These are phyloP conservation scores for Tetraselmis striata DNA, from an alignment of 139 green algal species.

Conservation along the genomic window DNA sequence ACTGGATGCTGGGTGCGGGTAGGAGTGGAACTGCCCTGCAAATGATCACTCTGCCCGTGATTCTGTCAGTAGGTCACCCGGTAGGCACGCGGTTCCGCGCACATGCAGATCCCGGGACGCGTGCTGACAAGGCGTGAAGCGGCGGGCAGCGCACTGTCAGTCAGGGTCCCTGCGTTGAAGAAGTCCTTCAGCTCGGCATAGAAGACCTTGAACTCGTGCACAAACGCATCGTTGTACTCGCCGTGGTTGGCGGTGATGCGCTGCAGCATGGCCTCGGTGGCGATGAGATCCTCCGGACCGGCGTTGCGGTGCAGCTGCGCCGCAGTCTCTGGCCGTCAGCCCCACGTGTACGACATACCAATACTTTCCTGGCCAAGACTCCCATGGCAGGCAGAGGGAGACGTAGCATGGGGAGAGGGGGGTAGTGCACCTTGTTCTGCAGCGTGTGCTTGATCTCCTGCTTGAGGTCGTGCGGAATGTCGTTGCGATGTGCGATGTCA, in stretches of 20 bases:
- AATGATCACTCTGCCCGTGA: no score
- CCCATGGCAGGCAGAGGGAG: no score
- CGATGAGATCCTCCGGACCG: constrained; percentile 91
- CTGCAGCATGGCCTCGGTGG: constrained; percentile 84
- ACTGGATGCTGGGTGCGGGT: no score
- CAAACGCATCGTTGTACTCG: constrained; percentile 73
- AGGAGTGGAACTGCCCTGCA: no score
- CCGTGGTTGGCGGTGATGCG: constrained; percentile 48
- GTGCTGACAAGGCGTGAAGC: no score
- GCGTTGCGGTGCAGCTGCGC: constrained; percentile 90
- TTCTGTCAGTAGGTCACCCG: no score
- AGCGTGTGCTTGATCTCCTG: constrained; percentile 99
- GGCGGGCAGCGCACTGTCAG: constrained; percentile 19
- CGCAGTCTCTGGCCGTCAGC: no score
- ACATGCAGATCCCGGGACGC: no score
- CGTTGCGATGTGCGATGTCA: constrained; percentile 88
- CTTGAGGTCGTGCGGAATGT: constrained; percentile 80
- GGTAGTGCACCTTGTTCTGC: constrained; percentile 95
- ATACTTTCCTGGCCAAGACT: no score
- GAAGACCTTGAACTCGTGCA: constrained; percentile 87
- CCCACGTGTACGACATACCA: no score
- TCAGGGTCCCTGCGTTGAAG: constrained; percentile 81
- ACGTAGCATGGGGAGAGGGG: no score
- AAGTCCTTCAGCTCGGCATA: constrained; percentile 89
- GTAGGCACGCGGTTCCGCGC: no score